Base-by-base conservation (phyloP, 2,329 filamentous ascomycete species). In the Daldinia sp. region DNA sequence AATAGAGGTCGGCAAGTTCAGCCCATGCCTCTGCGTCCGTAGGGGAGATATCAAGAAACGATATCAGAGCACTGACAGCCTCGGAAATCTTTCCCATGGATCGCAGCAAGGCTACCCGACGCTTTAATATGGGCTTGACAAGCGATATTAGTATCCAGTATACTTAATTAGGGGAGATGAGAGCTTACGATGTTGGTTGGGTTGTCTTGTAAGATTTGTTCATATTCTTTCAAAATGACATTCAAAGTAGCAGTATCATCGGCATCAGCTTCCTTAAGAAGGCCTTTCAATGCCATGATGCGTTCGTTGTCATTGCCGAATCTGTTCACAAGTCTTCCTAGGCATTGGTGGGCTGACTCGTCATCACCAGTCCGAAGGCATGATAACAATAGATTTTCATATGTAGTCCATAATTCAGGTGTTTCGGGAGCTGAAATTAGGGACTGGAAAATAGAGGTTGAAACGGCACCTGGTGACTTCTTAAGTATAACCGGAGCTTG, bases 21-120 rank as follows among this genome's bases (percentile, higher is more conserved):
- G 93, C 89, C 96, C 96, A 99, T 9, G 92, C 90, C 82, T 99
- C 96, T 5, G 91, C 90, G 82, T 99, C 96, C 1, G 93, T 97
- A 1, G 96, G 94, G 60, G 90, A 92, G 68, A 91, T 90, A 77
- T 97, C 92, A 53, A 99, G 83, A 30, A 98, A 85, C 63, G 90
- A 86, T 69, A 90, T 89, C 65, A 98, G 82, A 30, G 91, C 89
- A 35, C 88, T 82, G 50, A 94, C 92, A 0, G 96, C 93, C 70
- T 98, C 93, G 1, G 87, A 76, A 1, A 84, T 83, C 74, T 89
- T 89, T 33, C 89, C 90, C 79, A 97, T 85, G 30, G 91, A 92
- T 73, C 90, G 89, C 65, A 98, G 83, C 39, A 98, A 85, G 5
- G 94, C 92, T 67, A 95, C 88, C 51, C 92, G 89, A 69, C 96